Percentiles rank a stretch among this genome's conserved stretches.
Conservation (phyloP, 345 rosid genomes). For the Eucalyptus albens region DNA sequence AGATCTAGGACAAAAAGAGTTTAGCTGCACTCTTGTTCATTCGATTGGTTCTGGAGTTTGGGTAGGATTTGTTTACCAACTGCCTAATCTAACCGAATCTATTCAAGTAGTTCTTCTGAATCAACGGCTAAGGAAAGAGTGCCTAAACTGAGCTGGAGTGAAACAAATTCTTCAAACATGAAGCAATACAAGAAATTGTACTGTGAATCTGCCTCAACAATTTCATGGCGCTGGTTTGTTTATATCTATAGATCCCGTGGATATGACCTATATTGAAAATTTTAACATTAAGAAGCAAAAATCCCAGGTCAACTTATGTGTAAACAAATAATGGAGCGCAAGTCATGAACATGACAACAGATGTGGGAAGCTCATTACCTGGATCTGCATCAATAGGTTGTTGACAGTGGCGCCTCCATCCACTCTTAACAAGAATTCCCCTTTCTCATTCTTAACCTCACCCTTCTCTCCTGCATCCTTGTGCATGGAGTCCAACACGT, state of each 20-base stretch:
- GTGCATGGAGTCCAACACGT: conserved; percentile 86
- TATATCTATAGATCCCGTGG: neutral
- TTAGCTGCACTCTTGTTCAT: neutral
- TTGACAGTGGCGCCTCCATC: conserved; percentile 97
- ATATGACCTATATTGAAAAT: neutral
- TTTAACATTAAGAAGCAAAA: neutral
- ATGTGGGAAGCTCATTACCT: conserved; percentile 23
- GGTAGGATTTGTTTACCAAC: neutral
- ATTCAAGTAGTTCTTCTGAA: neutral
- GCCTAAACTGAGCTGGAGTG: neutral
- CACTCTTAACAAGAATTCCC: conserved; percentile 74
- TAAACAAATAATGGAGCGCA: neutral
- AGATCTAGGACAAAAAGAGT: neutral
- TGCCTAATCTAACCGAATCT: neutral
- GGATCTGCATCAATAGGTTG: conserved; percentile 90
- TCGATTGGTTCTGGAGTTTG: neutral
- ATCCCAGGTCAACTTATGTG: neutral
- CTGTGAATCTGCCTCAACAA: neutral
- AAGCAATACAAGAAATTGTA: neutral
- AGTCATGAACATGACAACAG: neutral
- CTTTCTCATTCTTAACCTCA: conserved; percentile 11
- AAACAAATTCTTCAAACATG: neutral
- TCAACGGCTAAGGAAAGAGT: neutral
- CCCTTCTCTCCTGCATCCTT: conserved; percentile 66
- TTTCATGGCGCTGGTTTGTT: neutral